phyloP scores from a whole-genome alignment of 1,284 basidiomycete genomes.

The Mycena sp. region DNA sequence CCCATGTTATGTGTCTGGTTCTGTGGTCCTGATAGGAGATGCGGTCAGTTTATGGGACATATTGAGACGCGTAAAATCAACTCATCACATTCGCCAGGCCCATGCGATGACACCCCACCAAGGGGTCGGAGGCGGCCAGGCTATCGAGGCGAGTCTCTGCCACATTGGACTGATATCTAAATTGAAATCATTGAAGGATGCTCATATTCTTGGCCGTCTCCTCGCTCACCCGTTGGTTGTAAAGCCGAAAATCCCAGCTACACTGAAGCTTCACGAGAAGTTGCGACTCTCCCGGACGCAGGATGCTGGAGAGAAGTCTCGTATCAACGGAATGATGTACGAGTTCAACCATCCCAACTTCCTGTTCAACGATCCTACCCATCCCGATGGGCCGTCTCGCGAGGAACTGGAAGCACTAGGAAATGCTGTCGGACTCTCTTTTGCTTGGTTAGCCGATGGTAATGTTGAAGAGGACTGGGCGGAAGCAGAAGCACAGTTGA shows the following conservation, averaged over 20 bases:
- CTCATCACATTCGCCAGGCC: conserved; percentile 36
- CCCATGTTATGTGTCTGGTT: conserved; percentile 42
- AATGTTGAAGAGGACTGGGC: conserved; percentile 34
- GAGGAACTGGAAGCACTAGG: conserved; percentile 31
- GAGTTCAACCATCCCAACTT: conserved; percentile 35
- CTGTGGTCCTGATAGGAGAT: conserved; percentile 53
- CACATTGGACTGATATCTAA: not conserved
- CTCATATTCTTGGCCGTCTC: conserved; percentile 45
- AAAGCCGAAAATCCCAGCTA: conserved; percentile 20
- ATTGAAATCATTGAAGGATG: conserved; percentile 37
- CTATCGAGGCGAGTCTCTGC: conserved; percentile 42
- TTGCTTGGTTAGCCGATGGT: conserved; percentile 37
- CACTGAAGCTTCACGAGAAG: conserved; percentile 32
- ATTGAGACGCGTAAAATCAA: not conserved
- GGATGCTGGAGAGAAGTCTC: conserved; percentile 21
- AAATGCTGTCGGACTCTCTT: conserved; percentile 27
- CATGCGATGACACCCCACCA: conserved; percentile 50
- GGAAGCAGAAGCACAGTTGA: conserved; percentile 21
- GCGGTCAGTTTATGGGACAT: conserved; percentile 42
- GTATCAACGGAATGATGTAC: conserved; percentile 31
- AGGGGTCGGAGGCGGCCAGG: conserved; percentile 47
- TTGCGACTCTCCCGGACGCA: conserved; percentile 30
- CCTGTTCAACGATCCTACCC: conserved; percentile 1
- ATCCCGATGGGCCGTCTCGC: conserved; percentile 6
- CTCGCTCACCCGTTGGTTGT: conserved; percentile 36